Evolutionary conservation across 768 basidiomycete species (phyloP).

Genomic region (Cyclocybe aegerita): DNA sequence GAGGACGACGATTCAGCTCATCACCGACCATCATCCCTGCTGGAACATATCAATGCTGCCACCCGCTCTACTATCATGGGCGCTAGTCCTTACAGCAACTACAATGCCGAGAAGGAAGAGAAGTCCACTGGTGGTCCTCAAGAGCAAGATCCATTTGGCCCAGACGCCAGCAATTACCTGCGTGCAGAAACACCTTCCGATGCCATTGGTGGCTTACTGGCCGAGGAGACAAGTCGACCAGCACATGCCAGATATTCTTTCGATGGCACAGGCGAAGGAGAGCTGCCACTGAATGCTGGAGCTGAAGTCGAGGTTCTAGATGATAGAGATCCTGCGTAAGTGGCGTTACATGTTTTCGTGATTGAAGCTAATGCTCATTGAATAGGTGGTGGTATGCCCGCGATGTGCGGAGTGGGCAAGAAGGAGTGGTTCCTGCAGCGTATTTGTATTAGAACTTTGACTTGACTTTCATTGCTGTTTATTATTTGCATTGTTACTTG

Average conservation of each 20-base stretch:
- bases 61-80: conserved; percentile 83
- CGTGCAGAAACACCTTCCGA: conserved; percentile 84
- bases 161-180: conserved; percentile 75
- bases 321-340: conserved; percentile 78
- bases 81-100: conserved; percentile 35
- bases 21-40: conserved; percentile 82
- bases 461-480: conserved; percentile 33
- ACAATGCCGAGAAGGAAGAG: conserved; percentile 57
- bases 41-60: conserved; percentile 90
- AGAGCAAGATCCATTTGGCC: conserved; percentile 61
- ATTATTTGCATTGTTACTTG: conserved; percentile 25
- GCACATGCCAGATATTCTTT: conserved; percentile 85
- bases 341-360: conserved; percentile 15
- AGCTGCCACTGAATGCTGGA: conserved; percentile 67
- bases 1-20: conserved; percentile 76
- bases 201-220: conserved; percentile 58
- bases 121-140: conserved; percentile 31
- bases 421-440: conserved; percentile 90
- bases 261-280: conserved; percentile 76
- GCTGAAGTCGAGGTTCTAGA: conserved; percentile 75
- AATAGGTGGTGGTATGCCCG: conserved; percentile 93
- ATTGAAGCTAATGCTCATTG: conserved; percentile 15
- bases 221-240: conserved; percentile 70
- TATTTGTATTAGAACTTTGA: conserved; percentile 73
- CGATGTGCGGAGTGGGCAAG: conserved; percentile 72